These are phyloP conservation scores for Juglanconis juglandina DNA, from an alignment of 2,329 filamentous ascomycete genomes.

Conservation along the genomic window DNA sequence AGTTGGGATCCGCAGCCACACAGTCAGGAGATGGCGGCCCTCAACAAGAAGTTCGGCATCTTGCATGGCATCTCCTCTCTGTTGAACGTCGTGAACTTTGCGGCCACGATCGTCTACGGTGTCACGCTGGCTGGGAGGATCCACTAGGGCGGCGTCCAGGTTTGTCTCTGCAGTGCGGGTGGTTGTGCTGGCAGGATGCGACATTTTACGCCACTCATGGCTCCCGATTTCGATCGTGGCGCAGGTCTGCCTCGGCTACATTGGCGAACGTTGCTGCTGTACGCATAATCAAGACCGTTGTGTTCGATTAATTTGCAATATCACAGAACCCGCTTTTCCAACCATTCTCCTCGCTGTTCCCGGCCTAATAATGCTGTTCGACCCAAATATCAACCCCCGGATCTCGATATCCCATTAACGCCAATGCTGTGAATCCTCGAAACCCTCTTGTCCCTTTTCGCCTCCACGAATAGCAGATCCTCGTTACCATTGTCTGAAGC, in stretches of 20 bases:
- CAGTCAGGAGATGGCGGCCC: conserved; percentile 74
- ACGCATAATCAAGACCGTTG: background rate
- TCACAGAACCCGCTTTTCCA: background rate
- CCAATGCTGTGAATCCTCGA: background rate
- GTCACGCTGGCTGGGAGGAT: conserved; percentile 66
- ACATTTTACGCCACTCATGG: background rate
- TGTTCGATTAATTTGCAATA: conserved; percentile 2
- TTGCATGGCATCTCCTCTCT: conserved; percentile 80
- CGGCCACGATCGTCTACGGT: conserved; percentile 74
- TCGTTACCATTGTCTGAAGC: background rate
- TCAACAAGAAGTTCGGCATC: conserved; percentile 76
- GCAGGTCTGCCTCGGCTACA: background rate
- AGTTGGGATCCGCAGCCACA: conserved; percentile 76
- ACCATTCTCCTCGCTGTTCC: background rate
- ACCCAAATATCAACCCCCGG: background rate
- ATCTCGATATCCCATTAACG: background rate
- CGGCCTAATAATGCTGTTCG: background rate
- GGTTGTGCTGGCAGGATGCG: background rate
- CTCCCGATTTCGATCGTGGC: background rate
- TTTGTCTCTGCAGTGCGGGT: background rate
- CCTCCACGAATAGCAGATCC: background rate
- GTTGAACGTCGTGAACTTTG: conserved; percentile 69
- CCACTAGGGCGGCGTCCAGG: conserved; percentile 30
- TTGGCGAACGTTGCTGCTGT: background rate
- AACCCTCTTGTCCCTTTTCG: background rate